Conservation (phyloP, 75 land plant species). For the Cryptomeria japonica region DNA sequence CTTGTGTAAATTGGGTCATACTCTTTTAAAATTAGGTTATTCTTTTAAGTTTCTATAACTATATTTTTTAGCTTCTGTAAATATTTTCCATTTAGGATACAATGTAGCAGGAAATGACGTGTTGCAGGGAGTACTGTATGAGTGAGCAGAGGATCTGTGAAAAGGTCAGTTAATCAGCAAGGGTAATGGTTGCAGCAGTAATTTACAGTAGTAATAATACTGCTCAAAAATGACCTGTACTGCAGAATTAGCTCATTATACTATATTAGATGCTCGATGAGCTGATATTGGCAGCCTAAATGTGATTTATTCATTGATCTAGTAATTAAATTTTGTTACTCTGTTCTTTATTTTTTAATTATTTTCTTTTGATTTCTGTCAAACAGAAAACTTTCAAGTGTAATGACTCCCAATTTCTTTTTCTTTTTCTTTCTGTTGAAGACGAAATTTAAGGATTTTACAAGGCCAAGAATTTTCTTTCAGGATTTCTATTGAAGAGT, state of each 20-base stretch:
- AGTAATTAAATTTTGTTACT: too few species aligned
- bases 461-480: too few species aligned
- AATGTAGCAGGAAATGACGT: background rate
- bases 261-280: background rate
- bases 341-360: background rate
- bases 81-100: background rate
- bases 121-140: background rate
- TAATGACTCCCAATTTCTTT: background rate
- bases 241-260: background rate
- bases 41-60: too few species aligned
- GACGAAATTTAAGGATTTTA: background rate
- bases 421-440: too few species aligned
- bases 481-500: too few species aligned
- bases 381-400: background rate
- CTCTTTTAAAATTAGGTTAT: too few species aligned
- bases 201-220: too few species aligned
- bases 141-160: background rate
- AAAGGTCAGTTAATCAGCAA: background rate
- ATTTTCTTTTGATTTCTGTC: background rate
- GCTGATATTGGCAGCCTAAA: background rate
- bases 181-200: too few species aligned
- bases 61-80: background rate
- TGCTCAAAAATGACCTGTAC: background rate
- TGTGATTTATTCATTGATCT: background rate
- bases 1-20: background rate